These are phyloP conservation scores for Marchantia polymorpha DNA, from an alignment of 225 moss, liverwort and hornwort species.

Conservation along the genomic window DNA sequence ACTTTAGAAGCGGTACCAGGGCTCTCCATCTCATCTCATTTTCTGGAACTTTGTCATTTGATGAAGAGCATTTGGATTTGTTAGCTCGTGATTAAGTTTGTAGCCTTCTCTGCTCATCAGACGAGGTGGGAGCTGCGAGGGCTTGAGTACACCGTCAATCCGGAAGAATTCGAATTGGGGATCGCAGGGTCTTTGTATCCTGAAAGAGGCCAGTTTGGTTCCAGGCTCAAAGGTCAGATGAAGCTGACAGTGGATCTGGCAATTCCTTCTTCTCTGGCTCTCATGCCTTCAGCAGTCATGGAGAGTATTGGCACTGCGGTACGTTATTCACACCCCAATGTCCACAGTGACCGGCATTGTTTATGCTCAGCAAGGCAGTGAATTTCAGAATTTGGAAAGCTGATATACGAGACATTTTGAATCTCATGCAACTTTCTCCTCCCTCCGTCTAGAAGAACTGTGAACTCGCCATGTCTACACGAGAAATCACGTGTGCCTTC, in stretches of 20 bases:
- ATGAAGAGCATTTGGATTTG: neutral
- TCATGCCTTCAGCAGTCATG: conserved; percentile 40
- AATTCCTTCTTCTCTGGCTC: conserved; percentile 36
- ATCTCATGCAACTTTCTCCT: neutral
- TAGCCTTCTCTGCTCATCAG: conserved; percentile 5
- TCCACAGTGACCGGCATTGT: neutral
- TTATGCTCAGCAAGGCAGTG: neutral
- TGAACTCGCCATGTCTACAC: neutral
- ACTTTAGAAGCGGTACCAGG: conserved; percentile 43
- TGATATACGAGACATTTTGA: neutral
- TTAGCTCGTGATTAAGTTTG: neutral
- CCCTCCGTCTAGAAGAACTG: neutral
- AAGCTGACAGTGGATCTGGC: conserved; percentile 33
- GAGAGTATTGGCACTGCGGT: conserved; percentile 41
- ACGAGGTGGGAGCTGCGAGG: conserved; percentile 45
- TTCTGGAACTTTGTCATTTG: neutral
- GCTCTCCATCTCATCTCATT: neutral
- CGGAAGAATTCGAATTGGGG: conserved; percentile 38
- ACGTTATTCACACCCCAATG: neutral
- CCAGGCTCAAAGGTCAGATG: conserved; percentile 46
- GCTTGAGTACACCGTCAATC: conserved; percentile 38
- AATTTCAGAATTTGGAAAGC: neutral
- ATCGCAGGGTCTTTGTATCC: conserved; percentile 37
- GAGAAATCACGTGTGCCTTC: neutral
- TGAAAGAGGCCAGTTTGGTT: conserved; percentile 25